phyloP scores from a whole-genome alignment of 495 filamentous ascomycete species.

The Glarea lozoyensis region DNA sequence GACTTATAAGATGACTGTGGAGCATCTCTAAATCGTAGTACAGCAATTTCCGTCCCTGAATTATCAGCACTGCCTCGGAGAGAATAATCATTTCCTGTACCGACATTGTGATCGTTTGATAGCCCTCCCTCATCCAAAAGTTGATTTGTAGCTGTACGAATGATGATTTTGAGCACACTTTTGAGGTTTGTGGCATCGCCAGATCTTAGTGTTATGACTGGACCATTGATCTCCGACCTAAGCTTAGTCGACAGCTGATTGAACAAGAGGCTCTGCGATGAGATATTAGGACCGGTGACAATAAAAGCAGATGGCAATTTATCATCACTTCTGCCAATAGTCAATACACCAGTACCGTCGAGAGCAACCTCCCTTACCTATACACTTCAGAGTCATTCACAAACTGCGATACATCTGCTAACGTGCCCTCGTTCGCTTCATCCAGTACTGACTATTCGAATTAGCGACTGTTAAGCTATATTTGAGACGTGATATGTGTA shows the following conservation, averaged over 20 bases:
- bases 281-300: slow-evolving; percentile 77
- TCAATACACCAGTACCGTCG: no score
- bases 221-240: slow-evolving; percentile 35
- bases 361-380: slow-evolving; percentile 13
- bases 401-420: slow-evolving; percentile 59
- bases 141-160: slow-evolving; percentile 59
- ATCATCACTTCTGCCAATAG: slow-evolving; percentile 28
- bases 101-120: slow-evolving; percentile 43
- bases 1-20: slow-evolving; percentile 47
- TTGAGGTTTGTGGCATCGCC: slow-evolving; percentile 78
- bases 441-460: slow-evolving; percentile 44
- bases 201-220: slow-evolving; percentile 64
- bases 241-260: slow-evolving; percentile 53
- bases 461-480: not conserved
- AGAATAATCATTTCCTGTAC: slow-evolving; percentile 20
- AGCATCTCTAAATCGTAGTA: slow-evolving; percentile 88
- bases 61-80: not conserved
- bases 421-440: slow-evolving; percentile 50
- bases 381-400: slow-evolving; percentile 32
- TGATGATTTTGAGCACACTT: slow-evolving; percentile 71
- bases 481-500: slow-evolving; percentile 19
- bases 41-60: slow-evolving; percentile 63
- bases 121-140: slow-evolving; percentile 33
- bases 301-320: slow-evolving; percentile 74
- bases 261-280: slow-evolving; percentile 66